Evolutionary conservation across 768 basidiomycete genomes (phyloP), one percentile per base, ranked within the genome.

Genomic region (Mycena rebaudengoi): DNA sequence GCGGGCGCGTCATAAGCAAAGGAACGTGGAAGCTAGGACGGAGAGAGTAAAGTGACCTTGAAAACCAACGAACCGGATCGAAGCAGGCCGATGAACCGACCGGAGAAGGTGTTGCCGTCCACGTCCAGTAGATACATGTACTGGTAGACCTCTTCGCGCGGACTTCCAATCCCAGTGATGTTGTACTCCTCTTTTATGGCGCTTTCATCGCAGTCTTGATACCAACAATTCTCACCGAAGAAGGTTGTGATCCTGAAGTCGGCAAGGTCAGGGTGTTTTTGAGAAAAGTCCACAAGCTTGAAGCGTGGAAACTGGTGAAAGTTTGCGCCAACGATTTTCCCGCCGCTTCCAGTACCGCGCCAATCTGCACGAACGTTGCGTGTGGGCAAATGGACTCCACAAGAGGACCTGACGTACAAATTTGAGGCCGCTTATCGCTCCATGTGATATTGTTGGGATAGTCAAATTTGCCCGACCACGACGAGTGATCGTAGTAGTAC

Each of bases 91-190:
- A 69, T 33, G 30, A 56, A 69, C 5, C 68, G 50, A 1, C 68
- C 68, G 3, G 65, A 66, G 54, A 69, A 69, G 7, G 68, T 69
- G 30, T 69, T 69, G 28, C 67, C 68, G 26, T 69, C 68, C 6
- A 69, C 46, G 49, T 69, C 68, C 20, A 66, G 50, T 2, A 66
- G 54, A 39, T 69, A 69, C n/a, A 64, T 66, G 29, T 52, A 69
- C 37, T 66, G 32, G 45, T 69, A 69, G 12, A 64, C n/a, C 5
- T 69, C 68, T 45, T 69, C 68, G 56, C 60, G 63, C 12, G 68
- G 49, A 5, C 61, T 23, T 21, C 52, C 45, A 7, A 58, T 65
- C 4, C 64, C 65, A 3, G 51, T 63, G 25, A 69, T 66, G 25
- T 66, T 53, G 62, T 69, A 69, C 44, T 69, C 68, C 0, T 40